phyloP scores from a whole-genome alignment of 148 eudicot genomes.

The Dianthus caryophyllus region DNA sequence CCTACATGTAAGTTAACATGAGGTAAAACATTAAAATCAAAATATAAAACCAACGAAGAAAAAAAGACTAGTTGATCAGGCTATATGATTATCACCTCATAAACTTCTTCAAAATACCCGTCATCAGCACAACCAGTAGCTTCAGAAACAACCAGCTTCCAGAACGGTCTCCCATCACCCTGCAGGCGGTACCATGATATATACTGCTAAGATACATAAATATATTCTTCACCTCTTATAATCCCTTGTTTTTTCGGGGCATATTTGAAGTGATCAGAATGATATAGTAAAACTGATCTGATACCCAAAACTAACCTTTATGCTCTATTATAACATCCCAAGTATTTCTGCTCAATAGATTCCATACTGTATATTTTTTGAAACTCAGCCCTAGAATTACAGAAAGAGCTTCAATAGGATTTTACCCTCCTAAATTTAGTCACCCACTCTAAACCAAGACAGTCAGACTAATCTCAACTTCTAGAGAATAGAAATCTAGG shows the following conservation, averaged over 20 bases:
- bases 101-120: constrained; percentile 88
- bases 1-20: constrained; percentile 7
- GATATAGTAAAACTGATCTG: neutral
- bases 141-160: constrained; percentile 91
- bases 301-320: neutral
- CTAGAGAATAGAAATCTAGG: no score
- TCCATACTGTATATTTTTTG: neutral
- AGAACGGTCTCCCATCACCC: constrained; percentile 97
- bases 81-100: constrained; percentile 58
- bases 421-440: no score
- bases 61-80: neutral
- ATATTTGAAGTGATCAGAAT: neutral
- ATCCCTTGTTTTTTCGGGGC: neutral
- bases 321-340: neutral
- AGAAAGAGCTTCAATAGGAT: neutral
- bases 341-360: neutral
- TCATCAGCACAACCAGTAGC: constrained; percentile 81
- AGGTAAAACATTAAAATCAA: neutral
- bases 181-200: constrained; percentile 24
- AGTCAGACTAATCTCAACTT: no score
- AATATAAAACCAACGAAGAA: neutral
- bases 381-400: no score
- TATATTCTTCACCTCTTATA: neutral
- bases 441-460: no score
- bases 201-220: constrained; percentile 10